Evolutionary conservation across 352 stramenopile genomes (phyloP).

Genomic region (Peronospora farinosa): DNA sequence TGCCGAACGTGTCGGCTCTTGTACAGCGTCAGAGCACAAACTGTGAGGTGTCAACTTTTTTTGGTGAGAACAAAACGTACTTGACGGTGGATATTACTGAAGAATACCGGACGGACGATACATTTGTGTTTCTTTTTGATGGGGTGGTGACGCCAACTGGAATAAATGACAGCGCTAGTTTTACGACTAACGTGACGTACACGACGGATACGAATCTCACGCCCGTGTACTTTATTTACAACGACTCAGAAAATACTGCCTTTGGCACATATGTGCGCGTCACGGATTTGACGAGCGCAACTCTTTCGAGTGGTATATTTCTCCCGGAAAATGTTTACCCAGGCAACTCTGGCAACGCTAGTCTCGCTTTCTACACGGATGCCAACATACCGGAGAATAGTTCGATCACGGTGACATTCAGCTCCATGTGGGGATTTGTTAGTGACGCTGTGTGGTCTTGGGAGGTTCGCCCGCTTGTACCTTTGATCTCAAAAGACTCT

Average conservation of each 20-base stretch:
- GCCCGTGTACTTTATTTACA: constrained; percentile 72
- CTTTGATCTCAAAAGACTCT: constrained; percentile 9
- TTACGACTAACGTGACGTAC: constrained; percentile 37
- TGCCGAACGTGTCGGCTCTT: constrained; percentile 14
- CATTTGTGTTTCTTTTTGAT: constrained; percentile 64
- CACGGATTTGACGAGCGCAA: constrained; percentile 34
- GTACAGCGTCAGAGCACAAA: constrained; percentile 23
- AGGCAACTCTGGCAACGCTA: constrained; percentile 72
- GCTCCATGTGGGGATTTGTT: constrained; percentile 58
- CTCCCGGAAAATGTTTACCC: constrained; percentile 81
- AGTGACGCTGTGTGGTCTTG: constrained; percentile 45
- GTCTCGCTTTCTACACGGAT: constrained; percentile 68
- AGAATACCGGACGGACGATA: constrained; percentile 44
- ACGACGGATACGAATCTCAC: constrained; percentile 46
- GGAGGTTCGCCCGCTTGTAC: constrained; percentile 28
- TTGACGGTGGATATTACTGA: constrained; percentile 60
- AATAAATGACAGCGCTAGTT: constrained; percentile 30
- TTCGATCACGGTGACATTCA: constrained; percentile 53
- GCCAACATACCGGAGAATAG: constrained; percentile 47
- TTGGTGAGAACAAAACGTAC: constrained; percentile 44
- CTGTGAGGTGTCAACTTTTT: constrained; percentile 44
- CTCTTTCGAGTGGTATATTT: constrained; percentile 67
- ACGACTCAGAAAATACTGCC: constrained; percentile 56
- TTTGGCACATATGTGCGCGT: constrained; percentile 69
- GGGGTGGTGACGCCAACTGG: constrained; percentile 55